Evolutionary conservation across 768 basidiomycete species (phyloP), one percentile per base, ranked within the genome.

Genomic region (Clathrus columnatus): DNA sequence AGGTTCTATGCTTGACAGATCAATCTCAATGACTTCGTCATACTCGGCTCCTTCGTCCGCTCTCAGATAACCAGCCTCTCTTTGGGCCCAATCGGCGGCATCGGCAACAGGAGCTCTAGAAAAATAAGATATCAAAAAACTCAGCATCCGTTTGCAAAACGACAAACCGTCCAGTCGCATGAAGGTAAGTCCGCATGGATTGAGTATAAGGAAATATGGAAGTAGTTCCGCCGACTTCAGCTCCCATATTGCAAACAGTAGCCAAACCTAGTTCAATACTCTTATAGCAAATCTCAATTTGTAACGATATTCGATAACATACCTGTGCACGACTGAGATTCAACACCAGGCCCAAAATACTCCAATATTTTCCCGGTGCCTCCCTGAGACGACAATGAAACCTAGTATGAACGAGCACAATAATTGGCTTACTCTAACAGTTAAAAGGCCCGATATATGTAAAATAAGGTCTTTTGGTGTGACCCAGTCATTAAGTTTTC

Each of bases 201-300:
- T 80, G 70, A 16, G 91, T 92, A 71, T 98, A 99, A 4, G 95
- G 94, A 78, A 99, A 99, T 5, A 88, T 91, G 1, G 94, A 95
- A 0, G 96, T 98, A 1, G 96, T 99, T n/a, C 96, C 96, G 36
- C 96, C 96, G n/a, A 98, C 94, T 74, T 99, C 96, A 11, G 96
- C 96, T 50, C 96, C 96, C 96, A 98, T 99, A 70, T 99, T 98
- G 44, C 91, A 87, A 54, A 99, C 87, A 1, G 96, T 98, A 1
- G 95, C 96, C 52, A 96, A 72, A 54, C 90, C 88, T 87, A 49
- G 26, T 45, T 23, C 16, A 45, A 41, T 32, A 54, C 8, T 43
- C 41, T 51, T 14, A 26, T 50, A 26, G 42, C 10, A 8, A 42
- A 4, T 45, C 6, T 42, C 26, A 42, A 47, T 10, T 42, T 41